Base-by-base conservation (phyloP, 1,284 basidiomycete species). In the Phylloboletellus chloephorus region DNA sequence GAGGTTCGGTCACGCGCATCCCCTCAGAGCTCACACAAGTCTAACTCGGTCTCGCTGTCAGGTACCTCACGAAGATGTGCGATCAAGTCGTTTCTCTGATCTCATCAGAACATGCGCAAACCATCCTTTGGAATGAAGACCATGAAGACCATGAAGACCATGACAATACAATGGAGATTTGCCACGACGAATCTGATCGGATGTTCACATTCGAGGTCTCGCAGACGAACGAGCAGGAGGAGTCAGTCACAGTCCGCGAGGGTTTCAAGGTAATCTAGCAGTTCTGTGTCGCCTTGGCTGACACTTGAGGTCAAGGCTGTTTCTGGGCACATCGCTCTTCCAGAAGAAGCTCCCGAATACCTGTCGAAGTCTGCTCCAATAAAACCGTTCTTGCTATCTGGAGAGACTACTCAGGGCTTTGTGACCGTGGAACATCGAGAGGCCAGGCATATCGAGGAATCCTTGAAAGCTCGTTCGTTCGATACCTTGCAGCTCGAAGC, bases 211-310 rank as follows among this genome's bases (percentile, higher is more conserved):
- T 75, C 39, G 69, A 76, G 44, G 78, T 81, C 0, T 60, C 67
- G 0, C 74, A 78, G 51, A 75, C 72, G 1, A 72, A 68, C 13
- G 74, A 79, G 43, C 74, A 80, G 46, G 74, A 78, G 37, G 78
- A 80, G 46, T 62, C 64, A 9, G 74, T 76, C 0, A 54, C 54
- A 0, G 47, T 59, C 0, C 60, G 63, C 3, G 51, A 58, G 2
- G 76, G 72, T 0, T 76, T 76, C 43, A 56, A 57, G 49, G 75
- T 73, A 35, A 31, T 29, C 3, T 5, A 19, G 25, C 10, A 24
- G 21, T 39, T 11, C 6, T 9, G 3, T 20, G 1, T 15, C 13
- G 0, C 28, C 12, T 11, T 4, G 2, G 17, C 31, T 43, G 23
- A 52, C 5, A 19, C 2, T 20, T 13, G 11, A 17, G 30, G 24